Base-by-base conservation (phyloP, 2,329 filamentous ascomycete genomes). In the Phyllosticta citriasiana region DNA sequence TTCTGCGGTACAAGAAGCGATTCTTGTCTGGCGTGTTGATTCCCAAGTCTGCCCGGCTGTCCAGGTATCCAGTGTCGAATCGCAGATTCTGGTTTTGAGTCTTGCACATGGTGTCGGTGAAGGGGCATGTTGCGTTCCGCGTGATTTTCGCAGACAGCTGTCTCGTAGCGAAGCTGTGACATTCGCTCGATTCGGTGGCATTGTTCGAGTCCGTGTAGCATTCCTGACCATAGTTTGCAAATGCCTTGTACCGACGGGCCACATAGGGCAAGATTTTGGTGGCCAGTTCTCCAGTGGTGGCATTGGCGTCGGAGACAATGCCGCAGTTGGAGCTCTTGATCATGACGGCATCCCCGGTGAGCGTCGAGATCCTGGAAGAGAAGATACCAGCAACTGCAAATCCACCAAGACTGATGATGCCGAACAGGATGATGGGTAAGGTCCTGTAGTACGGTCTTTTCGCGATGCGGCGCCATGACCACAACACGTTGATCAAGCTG, bases 21-120 rank as follows among this genome's bases (percentile, higher is more conserved):
- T 66, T 62, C 25, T 63, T 51, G 16, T 60, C 61, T 1, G 65
- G 62, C 1, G 56, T 59, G 35, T 68, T 69, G 33, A 70, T 24
- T 0, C 68, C 68, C 10, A 70, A 58, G 56, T 70, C 57, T 1
- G 57, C n/a, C n/a, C 61, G 59, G 35, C 65, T 68, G 40, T 69
- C 61, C 0, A 70, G 55, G 14, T 57, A 55, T 5, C 65, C 67
- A 2, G 64, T 66, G 25, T 70, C 67, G 0, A 70, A 33, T 0
- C 56, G 1, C 0, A 69, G 14, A 19, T 67, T 70, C 0, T 22
- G 52, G 2, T 27, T 50, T 1, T 61, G 52, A 2, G 55, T 52
- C 25, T 50, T 52, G 47, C 65, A 68, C 4, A 65, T 52, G 9
- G 57, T 55, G 16, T 51, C 14, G 2, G 52, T 27, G 47, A 67